These are phyloP conservation scores for Knoxdaviesia proteae DNA, from an alignment of 2,329 filamentous ascomycete species.

Conservation along the genomic window DNA sequence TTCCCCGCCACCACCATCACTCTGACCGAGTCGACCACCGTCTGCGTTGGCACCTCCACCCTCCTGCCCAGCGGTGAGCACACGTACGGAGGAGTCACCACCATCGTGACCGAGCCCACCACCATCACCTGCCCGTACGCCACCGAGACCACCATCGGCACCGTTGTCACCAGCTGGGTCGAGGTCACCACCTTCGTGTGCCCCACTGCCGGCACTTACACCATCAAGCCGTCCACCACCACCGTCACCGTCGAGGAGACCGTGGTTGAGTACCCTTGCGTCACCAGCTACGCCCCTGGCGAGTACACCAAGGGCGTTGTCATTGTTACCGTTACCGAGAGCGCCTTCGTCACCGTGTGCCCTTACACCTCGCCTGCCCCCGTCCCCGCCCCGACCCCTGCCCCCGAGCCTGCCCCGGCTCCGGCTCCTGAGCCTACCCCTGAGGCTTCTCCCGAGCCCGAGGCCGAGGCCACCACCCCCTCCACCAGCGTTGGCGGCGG, in stretches of 20 bases:
- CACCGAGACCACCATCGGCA: conserved; percentile 32
- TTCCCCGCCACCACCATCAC: conserved; percentile 53
- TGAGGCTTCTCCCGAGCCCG: conserved; percentile 8
- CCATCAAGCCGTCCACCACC: conserved; percentile 47
- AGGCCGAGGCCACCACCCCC: conserved; percentile 7
- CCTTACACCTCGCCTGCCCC: conserved; percentile 24
- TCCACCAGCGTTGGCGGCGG: conserved; percentile 13
- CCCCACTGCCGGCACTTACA: conserved; percentile 56
- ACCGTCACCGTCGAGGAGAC: conserved; percentile 28
- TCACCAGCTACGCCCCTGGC: conserved; percentile 43
- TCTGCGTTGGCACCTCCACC: conserved; percentile 42
- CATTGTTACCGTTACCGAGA: conserved; percentile 48
- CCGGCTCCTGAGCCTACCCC: conserved; percentile 8
- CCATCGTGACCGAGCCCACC: conserved; percentile 42
- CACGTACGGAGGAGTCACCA: conserved; percentile 54
- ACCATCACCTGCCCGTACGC: conserved; percentile 52
- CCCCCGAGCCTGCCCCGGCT: conserved; percentile 10
- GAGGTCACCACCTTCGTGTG: conserved; percentile 52
- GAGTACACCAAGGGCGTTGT: conserved; percentile 51
- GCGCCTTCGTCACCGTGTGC: conserved; percentile 48
- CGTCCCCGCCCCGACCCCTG: conserved; percentile 10
- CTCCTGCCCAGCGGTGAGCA: conserved; percentile 40
- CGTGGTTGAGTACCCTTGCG: conserved; percentile 41
- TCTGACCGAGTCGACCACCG: conserved; percentile 44
- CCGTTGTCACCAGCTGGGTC: conserved; percentile 44